phyloP scores from a whole-genome alignment of 345 rosid species.

The Stellera chamaejasme region DNA sequence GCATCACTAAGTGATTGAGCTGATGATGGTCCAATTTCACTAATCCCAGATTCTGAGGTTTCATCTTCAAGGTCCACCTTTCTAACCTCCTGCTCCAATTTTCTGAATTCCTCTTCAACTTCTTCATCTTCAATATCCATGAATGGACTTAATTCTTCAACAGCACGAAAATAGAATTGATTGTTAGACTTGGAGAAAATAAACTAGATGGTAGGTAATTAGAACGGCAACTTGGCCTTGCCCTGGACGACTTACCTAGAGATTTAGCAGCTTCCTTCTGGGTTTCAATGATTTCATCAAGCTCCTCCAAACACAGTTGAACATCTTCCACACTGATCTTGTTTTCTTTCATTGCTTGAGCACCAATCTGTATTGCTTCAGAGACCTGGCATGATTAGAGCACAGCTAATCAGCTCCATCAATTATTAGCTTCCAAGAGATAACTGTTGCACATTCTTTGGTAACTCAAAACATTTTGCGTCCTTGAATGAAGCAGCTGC shows the following conservation, averaged over 20 bases:
- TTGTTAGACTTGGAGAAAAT: background rate
- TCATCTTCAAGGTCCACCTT: constrained; percentile 21
- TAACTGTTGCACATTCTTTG: background rate
- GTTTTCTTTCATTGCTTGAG: constrained; percentile 57
- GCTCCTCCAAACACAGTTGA: constrained; percentile 61
- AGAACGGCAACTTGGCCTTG: no score
- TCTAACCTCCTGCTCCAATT: constrained; percentile 55
- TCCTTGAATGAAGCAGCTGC: background rate
- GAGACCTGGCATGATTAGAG: constrained; percentile 41
- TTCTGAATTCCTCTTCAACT: constrained; percentile 63
- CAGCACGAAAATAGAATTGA: constrained; percentile 13
- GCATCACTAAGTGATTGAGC: constrained; percentile 40
- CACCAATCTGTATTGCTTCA: constrained; percentile 80
- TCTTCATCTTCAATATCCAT: constrained; percentile 57
- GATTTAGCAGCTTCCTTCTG: constrained; percentile 68
- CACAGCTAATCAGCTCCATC: constrained; percentile 1
- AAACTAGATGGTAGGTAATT: no score
- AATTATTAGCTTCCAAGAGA: constrained; percentile 6
- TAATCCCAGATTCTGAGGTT: background rate
- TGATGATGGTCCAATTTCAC: constrained; percentile 10
- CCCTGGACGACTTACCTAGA: constrained; percentile 30
- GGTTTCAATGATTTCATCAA: constrained; percentile 57
- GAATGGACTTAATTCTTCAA: constrained; percentile 43
- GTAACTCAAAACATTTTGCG: background rate
- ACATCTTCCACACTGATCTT: constrained; percentile 71